Evolutionary conservation across 345 rosid genomes (phyloP).

Genomic region (Brassica nigra): DNA sequence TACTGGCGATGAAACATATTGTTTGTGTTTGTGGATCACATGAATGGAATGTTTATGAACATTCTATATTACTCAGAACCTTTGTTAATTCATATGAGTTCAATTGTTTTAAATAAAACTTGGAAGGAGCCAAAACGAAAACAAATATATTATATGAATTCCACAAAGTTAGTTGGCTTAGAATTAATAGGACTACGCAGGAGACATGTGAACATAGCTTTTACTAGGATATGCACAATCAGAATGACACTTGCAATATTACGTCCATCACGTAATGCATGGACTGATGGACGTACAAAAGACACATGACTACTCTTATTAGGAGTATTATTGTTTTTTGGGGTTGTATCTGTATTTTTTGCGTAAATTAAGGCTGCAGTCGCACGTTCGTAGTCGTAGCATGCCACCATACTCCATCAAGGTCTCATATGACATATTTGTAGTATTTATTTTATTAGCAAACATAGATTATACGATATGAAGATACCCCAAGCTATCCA

Average conservation of each 20-base stretch:
- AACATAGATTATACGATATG: slow-evolving; percentile 18
- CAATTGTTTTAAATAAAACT: background rate
- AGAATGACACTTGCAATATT: slow-evolving; percentile 39
- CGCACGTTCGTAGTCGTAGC: slow-evolving; percentile 34
- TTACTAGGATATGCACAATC: slow-evolving; percentile 29
- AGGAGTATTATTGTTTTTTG: slow-evolving; percentile 28
- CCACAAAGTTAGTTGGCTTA: slow-evolving; percentile 35
- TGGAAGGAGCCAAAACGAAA: slow-evolving; percentile 17
- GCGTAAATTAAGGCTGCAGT: slow-evolving; percentile 36
- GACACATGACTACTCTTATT: slow-evolving; percentile 40
- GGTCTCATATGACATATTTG: slow-evolving; percentile 11
- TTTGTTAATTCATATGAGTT: background rate
- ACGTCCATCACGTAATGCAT: slow-evolving; percentile 28
- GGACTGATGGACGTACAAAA: background rate
- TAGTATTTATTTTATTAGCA: background rate
- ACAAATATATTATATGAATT: slow-evolving; percentile 21
- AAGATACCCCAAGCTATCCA: slow-evolving; percentile 24
- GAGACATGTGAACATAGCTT: slow-evolving; percentile 37
- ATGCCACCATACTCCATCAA: slow-evolving; percentile 28
- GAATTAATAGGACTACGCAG: slow-evolving; percentile 30
- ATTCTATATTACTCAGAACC: slow-evolving; percentile 24
- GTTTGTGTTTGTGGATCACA: slow-evolving; percentile 4
- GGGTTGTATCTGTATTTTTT: background rate
- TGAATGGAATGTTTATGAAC: slow-evolving; percentile 31
- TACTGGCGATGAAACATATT: slow-evolving; percentile 13